Evolutionary conservation across 2,329 filamentous ascomycete genomes (phyloP).

Genomic region (Neurospora sp.): DNA sequence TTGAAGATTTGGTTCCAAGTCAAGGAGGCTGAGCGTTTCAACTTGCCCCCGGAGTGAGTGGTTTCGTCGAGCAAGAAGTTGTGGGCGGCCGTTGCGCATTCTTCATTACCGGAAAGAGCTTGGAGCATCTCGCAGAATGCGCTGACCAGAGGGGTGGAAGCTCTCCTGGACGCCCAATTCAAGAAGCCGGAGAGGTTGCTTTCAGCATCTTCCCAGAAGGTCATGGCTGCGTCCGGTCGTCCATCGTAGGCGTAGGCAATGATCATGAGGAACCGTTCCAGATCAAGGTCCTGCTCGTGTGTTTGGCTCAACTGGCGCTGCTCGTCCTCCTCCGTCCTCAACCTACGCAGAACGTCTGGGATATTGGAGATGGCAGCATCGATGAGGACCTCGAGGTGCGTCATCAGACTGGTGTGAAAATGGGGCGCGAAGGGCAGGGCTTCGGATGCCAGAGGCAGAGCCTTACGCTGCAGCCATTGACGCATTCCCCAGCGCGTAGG

Average conservation of each 20-base stretch:
- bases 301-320: conserved; percentile 60
- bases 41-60: conserved; percentile 61
- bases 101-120: conserved; percentile 72
- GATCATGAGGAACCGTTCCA: conserved; percentile 86
- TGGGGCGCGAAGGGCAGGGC: conserved; percentile 58
- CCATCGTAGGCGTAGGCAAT: conserved; percentile 88
- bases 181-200: conserved; percentile 91
- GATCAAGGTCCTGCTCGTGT: conserved; percentile 59
- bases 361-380: conserved; percentile 93
- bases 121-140: conserved; percentile 96
- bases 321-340: conserved; percentile 84
- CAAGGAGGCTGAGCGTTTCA: conserved; percentile 73
- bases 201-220: conserved; percentile 88
- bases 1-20: conserved; percentile 91
- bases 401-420: conserved; percentile 66
- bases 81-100: conserved; percentile 77
- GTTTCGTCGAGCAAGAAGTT: conserved; percentile 84
- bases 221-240: conserved; percentile 71
- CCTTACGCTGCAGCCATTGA: conserved; percentile 73
- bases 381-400: conserved; percentile 75
- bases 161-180: conserved; percentile 90
- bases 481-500: conserved; percentile 75
- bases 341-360: conserved; percentile 77
- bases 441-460: conserved; percentile 58
- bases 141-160: conserved; percentile 90